Evolutionary conservation across 129 eudicot genomes (phyloP), one percentile per base, ranked within the genome.

Genomic region (Centaurea solstitialis): DNA sequence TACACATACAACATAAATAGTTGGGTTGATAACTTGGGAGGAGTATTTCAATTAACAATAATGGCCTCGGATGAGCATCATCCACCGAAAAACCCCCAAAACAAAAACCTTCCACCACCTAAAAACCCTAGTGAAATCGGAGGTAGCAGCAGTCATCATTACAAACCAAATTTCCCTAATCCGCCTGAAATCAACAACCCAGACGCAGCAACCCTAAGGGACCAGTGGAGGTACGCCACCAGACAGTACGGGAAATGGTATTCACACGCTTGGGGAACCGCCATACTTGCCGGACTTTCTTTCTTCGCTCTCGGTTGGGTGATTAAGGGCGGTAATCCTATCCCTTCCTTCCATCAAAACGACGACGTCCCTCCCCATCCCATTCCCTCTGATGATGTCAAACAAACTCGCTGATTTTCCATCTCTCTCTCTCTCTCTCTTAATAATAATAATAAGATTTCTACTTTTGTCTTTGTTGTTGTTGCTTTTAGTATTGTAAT

Each of bases 191-290:
- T 82, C 4, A 26, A 40, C 9, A 93, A 86, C 84, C 97, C 94
- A 23, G 98, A 93, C 70, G 82, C 98, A 4, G 93, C 92, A 21
- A 45, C 98, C 5, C 90, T 93, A 9, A 89, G 90, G 83, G 98
- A 93, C 0, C 99, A 95, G 70, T 95, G 99, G 98, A 87, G 79
- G 79, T 95, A 75, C 82, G 99, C 99, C 10, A 87, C 84, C 0
- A 91, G 82, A 81, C 95, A 91, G 87, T 93, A 95, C 85, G 88
- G 98, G 70, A 95, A 82, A 81, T 92, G 97, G 99, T 89, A 92
- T 76, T 86, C 98, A 6, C 97, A 95, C 57, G 97, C 99, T n/a
- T 92, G 99, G 99, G 99, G 99, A 22, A 91, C 99, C 77, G 99
- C 99, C 70, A 92, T 92, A 64, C 88, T 95, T 24, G 98, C 97